Base-by-base conservation (phyloP, 169 alveolate species). In the Plasmodium malariae region DNA sequence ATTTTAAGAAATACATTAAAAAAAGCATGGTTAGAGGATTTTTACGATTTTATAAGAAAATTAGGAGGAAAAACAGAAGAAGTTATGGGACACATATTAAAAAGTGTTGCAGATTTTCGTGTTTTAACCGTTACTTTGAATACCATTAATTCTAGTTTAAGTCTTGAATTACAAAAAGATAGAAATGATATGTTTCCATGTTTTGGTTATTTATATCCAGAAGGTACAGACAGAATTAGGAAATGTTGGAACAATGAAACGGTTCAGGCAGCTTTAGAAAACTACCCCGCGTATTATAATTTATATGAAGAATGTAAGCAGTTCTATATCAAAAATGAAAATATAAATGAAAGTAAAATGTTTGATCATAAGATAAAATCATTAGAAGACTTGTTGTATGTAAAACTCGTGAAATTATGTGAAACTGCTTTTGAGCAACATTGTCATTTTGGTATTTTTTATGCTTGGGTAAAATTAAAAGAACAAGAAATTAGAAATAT, bases 401-500 rank as follows among this genome's bases (percentile, higher is more conserved):
- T 96, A 45, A 99, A 96, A 73, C 97, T 97, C 74, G 98, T 97
- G 37, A 95, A 95, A 90, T 96, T 97, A 93, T 98, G 97, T 93
- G 99, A 98, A 59, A 88, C 97, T 88, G 98, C 98, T 34, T 98
- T 98, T 92, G 99, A 98, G 74, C 97, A 97, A 87, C 99, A 98
- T 88, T 96, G 97, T 89, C 99, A 98, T 90, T 92, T 93, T 92
- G 99, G 99, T 24, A 98, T 97, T 51, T 98, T 98, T 96, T 98
- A 98, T 95, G 98, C 99, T 12, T 98, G 99, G 98, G 97, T 98
- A 55, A 98, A 98, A 92, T 97, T 98, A 71, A 98, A 97, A 93
- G 99, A 98, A 91, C 99, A 98, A 93, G 99, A 98, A 95, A 98
- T 98, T 87, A 95, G 99, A 88, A 98, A 98, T 91, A 95, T 98